These are phyloP conservation scores for Turnera subulata DNA, from an alignment of 345 rosid genomes.

Conservation along the genomic window DNA sequence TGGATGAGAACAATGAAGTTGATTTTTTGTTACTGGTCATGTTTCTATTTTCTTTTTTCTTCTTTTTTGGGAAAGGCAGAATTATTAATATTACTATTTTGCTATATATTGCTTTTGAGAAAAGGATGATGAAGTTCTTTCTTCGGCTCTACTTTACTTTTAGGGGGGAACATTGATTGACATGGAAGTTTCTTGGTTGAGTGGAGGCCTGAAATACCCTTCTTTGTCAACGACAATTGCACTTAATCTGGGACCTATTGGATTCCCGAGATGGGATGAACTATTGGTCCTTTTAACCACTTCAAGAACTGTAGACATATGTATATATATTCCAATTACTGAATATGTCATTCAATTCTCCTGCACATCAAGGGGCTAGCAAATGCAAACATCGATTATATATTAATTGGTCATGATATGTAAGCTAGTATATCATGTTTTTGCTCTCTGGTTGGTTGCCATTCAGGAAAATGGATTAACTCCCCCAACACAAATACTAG, in stretches of 20 bases:
- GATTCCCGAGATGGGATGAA: not conserved
- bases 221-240: not conserved
- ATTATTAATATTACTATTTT: constrained; percentile 26
- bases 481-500: too few species aligned
- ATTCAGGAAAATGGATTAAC: too few species aligned
- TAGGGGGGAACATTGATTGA: constrained; percentile 8
- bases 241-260: constrained; percentile 2
- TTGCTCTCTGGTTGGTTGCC: too few species aligned
- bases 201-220: constrained; percentile 13
- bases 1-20: constrained; percentile 19
- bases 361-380: too few species aligned
- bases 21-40: not conserved
- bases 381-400: too few species aligned
- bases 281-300: not conserved
- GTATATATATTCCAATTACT: too few species aligned
- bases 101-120: constrained; percentile 24
- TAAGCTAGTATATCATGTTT: too few species aligned
- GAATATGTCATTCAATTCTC: too few species aligned
- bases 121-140: constrained; percentile 28
- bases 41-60: too few species aligned
- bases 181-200: constrained; percentile 12
- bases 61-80: not conserved
- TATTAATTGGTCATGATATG: too few species aligned
- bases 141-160: constrained; percentile 34
- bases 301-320: too few species aligned